Evolutionary conservation across 352 stramenopile genomes (phyloP).

Genomic region (Pythium apleroticum): DNA sequence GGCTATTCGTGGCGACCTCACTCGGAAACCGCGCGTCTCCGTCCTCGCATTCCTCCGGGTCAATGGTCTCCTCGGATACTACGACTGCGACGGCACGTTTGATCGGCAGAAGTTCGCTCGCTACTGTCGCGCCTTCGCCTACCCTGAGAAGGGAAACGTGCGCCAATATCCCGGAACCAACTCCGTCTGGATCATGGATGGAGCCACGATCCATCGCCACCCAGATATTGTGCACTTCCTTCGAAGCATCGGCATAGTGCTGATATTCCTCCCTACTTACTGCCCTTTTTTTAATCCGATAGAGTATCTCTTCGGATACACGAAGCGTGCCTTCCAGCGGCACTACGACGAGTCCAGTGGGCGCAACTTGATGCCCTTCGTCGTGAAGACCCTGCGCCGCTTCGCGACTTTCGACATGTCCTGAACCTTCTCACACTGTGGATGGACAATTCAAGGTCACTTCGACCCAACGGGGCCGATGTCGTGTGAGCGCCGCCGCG

Average conservation of each 20-base stretch:
- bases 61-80: background rate
- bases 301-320: conserved; percentile 33
- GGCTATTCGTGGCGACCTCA: too few relatives aligned
- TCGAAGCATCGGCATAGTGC: conserved; percentile 23
- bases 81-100: background rate
- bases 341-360: conserved; percentile 22
- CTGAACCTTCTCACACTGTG: conserved; percentile 17
- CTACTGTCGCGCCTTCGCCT: background rate
- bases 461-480: conserved; percentile 21
- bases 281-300: conserved; percentile 39
- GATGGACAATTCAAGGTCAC: background rate
- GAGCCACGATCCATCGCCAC: conserved; percentile 4
- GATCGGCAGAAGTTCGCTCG: background rate
- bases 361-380: conserved; percentile 6
- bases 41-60: background rate
- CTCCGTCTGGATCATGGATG: background rate
- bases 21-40: background rate
- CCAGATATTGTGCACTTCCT: conserved; percentile 38
- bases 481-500: background rate
- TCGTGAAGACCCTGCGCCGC: conserved; percentile 9
- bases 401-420: conserved; percentile 14
- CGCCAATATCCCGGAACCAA: background rate
- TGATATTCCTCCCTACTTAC: conserved; percentile 30
- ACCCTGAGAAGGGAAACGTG: background rate
- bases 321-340: conserved; percentile 6